Base-by-base conservation (phyloP, 2,329 filamentous ascomycete genomes). In the Curvularia hawaiiensis region DNA sequence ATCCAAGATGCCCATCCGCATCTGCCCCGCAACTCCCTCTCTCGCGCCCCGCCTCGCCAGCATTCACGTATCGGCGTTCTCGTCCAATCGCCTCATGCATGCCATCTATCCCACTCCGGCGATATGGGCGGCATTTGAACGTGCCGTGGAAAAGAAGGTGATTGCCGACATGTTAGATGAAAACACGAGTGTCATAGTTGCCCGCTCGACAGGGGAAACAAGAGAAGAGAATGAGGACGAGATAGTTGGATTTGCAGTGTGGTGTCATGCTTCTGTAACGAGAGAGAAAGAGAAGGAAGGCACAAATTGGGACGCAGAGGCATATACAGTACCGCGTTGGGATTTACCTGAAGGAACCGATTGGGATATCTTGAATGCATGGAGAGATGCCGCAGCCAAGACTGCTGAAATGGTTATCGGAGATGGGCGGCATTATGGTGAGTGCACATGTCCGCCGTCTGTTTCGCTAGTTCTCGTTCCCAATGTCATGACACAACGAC, bases 11-110 rank as follows among this genome's bases (percentile, higher is more conserved):
- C 5, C 31, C 31, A 30, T 54, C 2, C 30, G 9, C 26, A 53
- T 57, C 31, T 18, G 22, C 18, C 30, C 54, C 24, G 57, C 57
- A 40, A 30, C 45, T 22, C 45, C 44, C 28, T 11, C 43, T 4
- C 31, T 56, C 18, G 53, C 44, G 26, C 30, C 54, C 4, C 44
- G 35, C 10, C 51, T 59, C 20, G 54, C 53, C 20, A 35, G 35
- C 31, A 33, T 59, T 26, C 57, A 59, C 35, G 39, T 45, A 24
- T 39, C 54, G 22, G 57, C 57, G 9, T 59, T 59, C 43, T 48
- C 48, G 11, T 41, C 53, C 12, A 59, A 59, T 33, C 49, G 22
- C 22, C 48, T 59, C 49, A 56, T 59, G 48, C 52, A 49, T 24
- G 49, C 53, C 26, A 59, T 59, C 20, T 56, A 59, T 45, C 54